A percentile compares a stretch with the other conserved stretches of the same genome.
Conservation (phyloP, 179 eudicot genomes). For the Camellia oleifera region DNA sequence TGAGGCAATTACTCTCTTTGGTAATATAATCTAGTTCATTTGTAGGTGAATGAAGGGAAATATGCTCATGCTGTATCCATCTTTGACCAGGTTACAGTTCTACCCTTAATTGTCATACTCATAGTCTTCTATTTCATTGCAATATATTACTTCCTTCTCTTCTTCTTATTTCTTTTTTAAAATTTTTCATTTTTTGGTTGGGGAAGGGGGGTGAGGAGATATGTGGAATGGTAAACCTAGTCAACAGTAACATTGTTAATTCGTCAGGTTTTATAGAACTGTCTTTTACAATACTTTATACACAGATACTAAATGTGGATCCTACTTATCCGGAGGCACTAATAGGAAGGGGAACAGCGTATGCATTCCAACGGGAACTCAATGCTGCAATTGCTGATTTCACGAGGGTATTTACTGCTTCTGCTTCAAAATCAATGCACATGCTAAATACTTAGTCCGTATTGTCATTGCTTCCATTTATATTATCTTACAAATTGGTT, state of each 20-base stretch:
- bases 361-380: constrained; percentile 94
- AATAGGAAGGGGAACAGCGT: constrained; percentile 98
- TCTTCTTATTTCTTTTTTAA: not conserved
- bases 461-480: not conserved
- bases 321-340: constrained; percentile 94
- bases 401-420: constrained; percentile 53
- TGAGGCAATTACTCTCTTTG: not conserved
- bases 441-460: not conserved
- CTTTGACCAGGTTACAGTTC: constrained; percentile 76
- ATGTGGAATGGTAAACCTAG: not conserved
- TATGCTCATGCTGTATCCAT: constrained; percentile 76
- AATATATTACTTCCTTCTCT: not conserved
- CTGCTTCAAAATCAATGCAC: constrained; percentile 10
- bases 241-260: not conserved
- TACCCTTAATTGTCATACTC: constrained; percentile 13
- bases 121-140: not conserved
- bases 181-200: not conserved
- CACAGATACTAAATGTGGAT: constrained; percentile 81
- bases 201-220: not conserved
- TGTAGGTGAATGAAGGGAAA: constrained; percentile 95
- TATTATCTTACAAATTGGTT: not conserved
- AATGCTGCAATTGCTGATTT: constrained; percentile 95
- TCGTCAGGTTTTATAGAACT: not conserved
- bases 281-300: constrained; percentile 7
- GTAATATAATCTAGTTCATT: constrained; percentile 12